Evolutionary conservation across 116 monocot species (phyloP), one percentile per base, ranked within the genome.

Genomic region (Phalaenopsis hybrid): DNA sequence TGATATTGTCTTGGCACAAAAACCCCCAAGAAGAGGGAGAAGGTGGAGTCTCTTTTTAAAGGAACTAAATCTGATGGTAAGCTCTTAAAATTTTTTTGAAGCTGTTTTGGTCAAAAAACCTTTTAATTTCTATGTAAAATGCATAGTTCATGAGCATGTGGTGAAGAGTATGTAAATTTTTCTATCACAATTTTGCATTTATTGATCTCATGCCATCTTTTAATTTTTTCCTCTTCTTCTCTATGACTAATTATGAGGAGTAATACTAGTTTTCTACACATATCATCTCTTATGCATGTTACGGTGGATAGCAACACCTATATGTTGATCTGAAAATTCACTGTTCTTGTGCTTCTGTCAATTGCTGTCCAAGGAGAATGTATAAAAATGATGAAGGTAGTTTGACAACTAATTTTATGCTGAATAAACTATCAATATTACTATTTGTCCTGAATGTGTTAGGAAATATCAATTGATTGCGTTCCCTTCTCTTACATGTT

Each of bases 41-140:
- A 88, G 61, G 55, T 98, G 91, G 93, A 83, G 74, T 51, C 52
- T 17, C 79, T 82, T 92, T 79, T 85, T 94, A 75, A 88, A 79
- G 80, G 83, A 73, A 77, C 59, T 95, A 58, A 81, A 98, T 82
- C 83, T 58, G 34, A 90, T 86, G 93, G 97, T 97, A 90, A 81
- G 48, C 2, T 51, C 78, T 31, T 50, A 44, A 17, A 2, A 3
- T 17, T 74, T 49, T 43, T 74, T 13, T 28, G n/a, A 79, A 41
- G 33, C 79, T 57, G 41, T 79, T 46, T 16, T 17, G 31, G 58
- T 23, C 16, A 33, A 44, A 61, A 15, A 78, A 59, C 21, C 58
- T 13, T 75, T 33, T 75, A 6, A n/a, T 75, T 75, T 17, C 5
- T 75, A 13, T 1, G 3, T 69, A 9, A 6, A 10, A 5, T 69